Conservation (phyloP, 805 yeast species). For the Starmerella bombi region DNA sequence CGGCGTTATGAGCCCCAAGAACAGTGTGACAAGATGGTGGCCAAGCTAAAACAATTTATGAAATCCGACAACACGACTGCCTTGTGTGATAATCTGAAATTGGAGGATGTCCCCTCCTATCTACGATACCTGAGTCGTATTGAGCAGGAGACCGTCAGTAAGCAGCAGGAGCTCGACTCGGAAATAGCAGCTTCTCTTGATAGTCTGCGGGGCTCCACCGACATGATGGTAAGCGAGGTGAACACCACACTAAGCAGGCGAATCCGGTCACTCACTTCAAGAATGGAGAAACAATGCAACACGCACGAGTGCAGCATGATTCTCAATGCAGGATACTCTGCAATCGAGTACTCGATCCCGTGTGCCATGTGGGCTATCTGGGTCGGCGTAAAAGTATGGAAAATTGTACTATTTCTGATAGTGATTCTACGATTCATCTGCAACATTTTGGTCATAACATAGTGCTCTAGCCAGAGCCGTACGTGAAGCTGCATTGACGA, state of each 20-base stretch:
- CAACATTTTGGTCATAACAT: background rate
- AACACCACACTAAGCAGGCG: slow-evolving; percentile 22
- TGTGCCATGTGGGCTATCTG: slow-evolving; percentile 19
- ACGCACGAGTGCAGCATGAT: slow-evolving; percentile 9
- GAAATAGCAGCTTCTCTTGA: slow-evolving; percentile 18
- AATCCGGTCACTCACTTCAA: slow-evolving; percentile 19
- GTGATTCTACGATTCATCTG: slow-evolving; percentile 3
- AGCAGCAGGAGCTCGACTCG: slow-evolving; percentile 17
- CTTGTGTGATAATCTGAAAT: slow-evolving; percentile 12
- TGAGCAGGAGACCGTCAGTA: slow-evolving; percentile 13
- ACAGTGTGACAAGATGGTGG: background rate
- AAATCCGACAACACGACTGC: background rate
- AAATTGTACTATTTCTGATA: background rate
- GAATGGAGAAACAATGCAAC: slow-evolving; percentile 18
- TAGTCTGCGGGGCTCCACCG: slow-evolving; percentile 19
- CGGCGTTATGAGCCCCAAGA: slow-evolving; percentile 8
- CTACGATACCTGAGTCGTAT: slow-evolving; percentile 15
- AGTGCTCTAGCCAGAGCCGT: too few species aligned
- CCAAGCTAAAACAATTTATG: background rate
- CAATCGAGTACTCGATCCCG: slow-evolving; percentile 19
- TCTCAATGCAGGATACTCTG: slow-evolving; percentile 9
- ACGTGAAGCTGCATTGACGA: too few species aligned
- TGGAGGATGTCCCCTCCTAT: slow-evolving; percentile 14
- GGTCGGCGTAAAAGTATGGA: slow-evolving; percentile 13
- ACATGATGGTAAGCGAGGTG: slow-evolving; percentile 22